Evolutionary conservation across 1,284 basidiomycete genomes (phyloP).

Genomic region (Salmacisia buchloeana): DNA sequence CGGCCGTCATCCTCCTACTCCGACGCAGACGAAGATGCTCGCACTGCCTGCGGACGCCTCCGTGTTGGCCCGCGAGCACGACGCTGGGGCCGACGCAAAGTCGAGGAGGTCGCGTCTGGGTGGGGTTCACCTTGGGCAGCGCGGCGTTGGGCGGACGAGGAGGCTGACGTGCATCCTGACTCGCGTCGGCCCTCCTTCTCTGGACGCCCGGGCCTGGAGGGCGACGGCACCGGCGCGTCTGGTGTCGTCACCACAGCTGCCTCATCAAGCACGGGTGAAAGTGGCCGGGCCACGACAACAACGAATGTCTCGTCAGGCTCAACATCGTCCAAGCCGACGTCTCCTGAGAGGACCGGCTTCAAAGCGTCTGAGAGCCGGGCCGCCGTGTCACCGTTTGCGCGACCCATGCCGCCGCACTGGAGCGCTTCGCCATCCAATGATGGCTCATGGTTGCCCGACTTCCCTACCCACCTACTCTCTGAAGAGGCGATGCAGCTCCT

Average conservation of each 20-base stretch:
- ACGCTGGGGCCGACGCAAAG: background rate
- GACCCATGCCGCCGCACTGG: background rate
- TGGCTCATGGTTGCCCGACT: background rate
- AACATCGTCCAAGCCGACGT: background rate
- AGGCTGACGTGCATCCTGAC: constrained; percentile 17
- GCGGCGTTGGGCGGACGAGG: constrained; percentile 30
- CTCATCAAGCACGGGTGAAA: background rate
- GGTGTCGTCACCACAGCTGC: too few species aligned
- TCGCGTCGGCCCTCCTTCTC: background rate
- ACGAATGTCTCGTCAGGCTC: background rate
- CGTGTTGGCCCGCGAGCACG: background rate
- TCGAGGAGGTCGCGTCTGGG: constrained; percentile 1
- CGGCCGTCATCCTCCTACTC: background rate
- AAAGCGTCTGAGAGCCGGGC: too few species aligned
- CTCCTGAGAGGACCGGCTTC: background rate
- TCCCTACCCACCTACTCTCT: constrained; percentile 5
- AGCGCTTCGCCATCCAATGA: background rate
- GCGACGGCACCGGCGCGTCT: too few species aligned
- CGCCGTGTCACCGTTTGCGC: background rate
- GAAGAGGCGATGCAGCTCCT: constrained; percentile 55
- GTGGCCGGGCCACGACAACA: background rate
- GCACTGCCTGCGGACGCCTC: background rate
- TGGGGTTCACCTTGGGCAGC: constrained; percentile 6
- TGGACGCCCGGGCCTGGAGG: too few species aligned
- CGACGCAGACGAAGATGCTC: background rate